phyloP scores from a whole-genome alignment of 2,329 filamentous ascomycete genomes.

The Neurospora sp. region DNA sequence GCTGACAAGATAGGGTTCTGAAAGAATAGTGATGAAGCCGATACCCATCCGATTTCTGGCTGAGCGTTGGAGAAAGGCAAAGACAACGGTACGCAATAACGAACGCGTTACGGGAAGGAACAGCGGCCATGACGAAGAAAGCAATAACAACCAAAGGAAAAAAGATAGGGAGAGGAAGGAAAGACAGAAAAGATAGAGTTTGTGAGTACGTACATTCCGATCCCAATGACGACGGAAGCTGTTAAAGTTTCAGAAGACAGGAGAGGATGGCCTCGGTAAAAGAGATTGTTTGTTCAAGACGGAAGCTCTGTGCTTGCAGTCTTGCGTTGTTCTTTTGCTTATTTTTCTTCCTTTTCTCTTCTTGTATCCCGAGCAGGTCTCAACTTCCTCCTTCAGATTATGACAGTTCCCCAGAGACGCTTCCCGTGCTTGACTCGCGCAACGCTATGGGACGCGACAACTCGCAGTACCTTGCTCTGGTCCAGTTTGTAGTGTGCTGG shows the following conservation, averaged over 20 bases:
- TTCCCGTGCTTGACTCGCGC: conserved; percentile 2
- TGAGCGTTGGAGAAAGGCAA: conserved; percentile 12
- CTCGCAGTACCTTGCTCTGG: neutral
- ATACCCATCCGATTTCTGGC: neutral
- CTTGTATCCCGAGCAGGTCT: neutral
- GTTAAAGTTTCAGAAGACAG: conserved; percentile 10
- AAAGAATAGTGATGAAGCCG: neutral
- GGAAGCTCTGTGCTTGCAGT: conserved; percentile 56
- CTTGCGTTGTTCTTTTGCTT: conserved; percentile 18
- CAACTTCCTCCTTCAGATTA: conserved; percentile 2
- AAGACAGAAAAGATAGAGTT: conserved; percentile 20
- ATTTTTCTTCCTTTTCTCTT: conserved; percentile 3
- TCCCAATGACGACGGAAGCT: conserved; percentile 18
- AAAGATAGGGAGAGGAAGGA: conserved; percentile 27
- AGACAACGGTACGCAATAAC: conserved; percentile 14
- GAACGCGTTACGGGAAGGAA: conserved; percentile 4
- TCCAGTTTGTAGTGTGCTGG: neutral
- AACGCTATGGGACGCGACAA: neutral
- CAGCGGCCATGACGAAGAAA: conserved; percentile 16
- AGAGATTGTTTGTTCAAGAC: conserved; percentile 33
- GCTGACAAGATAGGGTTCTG: conserved; percentile 19
- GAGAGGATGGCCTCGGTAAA: conserved; percentile 19
- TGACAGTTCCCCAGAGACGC: neutral
- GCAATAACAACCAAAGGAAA: conserved; percentile 12
- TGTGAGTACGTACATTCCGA: conserved; percentile 48